These are phyloP conservation scores for Carallia brachiata DNA, from an alignment of 345 rosid genomes.

Conservation along the genomic window DNA sequence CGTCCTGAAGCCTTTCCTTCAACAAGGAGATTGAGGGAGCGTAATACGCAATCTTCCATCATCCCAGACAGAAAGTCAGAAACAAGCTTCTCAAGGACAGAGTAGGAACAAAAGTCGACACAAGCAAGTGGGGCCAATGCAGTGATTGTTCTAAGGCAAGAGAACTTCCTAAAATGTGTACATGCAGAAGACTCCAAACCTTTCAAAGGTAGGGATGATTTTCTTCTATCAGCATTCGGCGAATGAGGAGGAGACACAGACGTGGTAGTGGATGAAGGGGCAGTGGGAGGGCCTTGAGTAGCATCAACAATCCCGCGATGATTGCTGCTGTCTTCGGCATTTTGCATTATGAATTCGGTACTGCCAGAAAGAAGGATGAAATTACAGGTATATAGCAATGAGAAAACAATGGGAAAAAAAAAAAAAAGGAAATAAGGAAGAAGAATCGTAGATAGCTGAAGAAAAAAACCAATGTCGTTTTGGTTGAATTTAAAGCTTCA, in stretches of 20 bases:
- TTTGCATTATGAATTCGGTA: slow-evolving; percentile 32
- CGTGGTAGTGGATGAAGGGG: too few relatives aligned
- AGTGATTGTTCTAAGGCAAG: slow-evolving; percentile 48
- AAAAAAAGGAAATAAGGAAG: too few relatives aligned
- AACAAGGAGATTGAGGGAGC: slow-evolving; percentile 52
- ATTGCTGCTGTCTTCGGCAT: slow-evolving; percentile 13
- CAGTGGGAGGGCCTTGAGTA: slow-evolving; percentile 19
- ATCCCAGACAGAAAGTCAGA: slow-evolving; percentile 47
- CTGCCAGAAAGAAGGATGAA: slow-evolving; percentile 32
- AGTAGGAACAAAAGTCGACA: slow-evolving; percentile 40
- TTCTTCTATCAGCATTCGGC: slow-evolving; percentile 17
- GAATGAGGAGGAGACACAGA: neutral
- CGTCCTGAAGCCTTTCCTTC: slow-evolving; percentile 71
- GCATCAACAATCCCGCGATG: slow-evolving; percentile 15
- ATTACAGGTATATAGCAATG: neutral
- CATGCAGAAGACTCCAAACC: slow-evolving; percentile 37
- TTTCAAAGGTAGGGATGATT: slow-evolving; percentile 16
- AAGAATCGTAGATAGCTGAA: neutral
- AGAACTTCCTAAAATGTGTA: slow-evolving; percentile 36
- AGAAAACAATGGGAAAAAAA: neutral
- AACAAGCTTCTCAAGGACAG: slow-evolving; percentile 50
- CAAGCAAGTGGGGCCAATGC: slow-evolving; percentile 64
- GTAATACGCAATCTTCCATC: slow-evolving; percentile 65
- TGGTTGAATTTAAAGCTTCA: too few relatives aligned
- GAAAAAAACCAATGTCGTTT: too few relatives aligned